Evolutionary conservation across 2,329 filamentous ascomycete genomes (phyloP), one percentile per base, ranked within the genome.

Genomic region (Conoideocrella luteorostrata): DNA sequence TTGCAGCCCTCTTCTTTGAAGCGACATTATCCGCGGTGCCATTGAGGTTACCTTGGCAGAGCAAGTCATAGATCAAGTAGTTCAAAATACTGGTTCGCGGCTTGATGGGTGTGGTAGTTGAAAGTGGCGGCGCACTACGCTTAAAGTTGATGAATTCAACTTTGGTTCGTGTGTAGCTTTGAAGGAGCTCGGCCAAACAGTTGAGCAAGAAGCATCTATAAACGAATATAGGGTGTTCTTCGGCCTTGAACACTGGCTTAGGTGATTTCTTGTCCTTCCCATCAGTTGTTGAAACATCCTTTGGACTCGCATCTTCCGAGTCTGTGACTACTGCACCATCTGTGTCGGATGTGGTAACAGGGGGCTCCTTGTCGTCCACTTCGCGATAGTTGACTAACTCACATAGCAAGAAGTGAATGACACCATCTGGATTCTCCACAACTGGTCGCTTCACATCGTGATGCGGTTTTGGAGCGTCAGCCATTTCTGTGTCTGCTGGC

Each of bases 121-220:
- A 84, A 35, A 88, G 77, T 37, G 91, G 88, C 43, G 89, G 86
- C 6, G 88, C 84, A 58, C 90, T 95, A 48, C 91, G 84, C 52
- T 94, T 97, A 69, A 96, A 98, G 63, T 96, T 97, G 70, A 99
- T 96, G 61, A 99, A 97, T 61, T 98, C 94, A 34, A 98, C 80
- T 72, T 99, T 99, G 7, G 89, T 88, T 43, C 89, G 82, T 54
- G 89, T 95, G 68, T 97, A 98, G 57, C 86, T 94, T 45, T 86
- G 82, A 12, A 98, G 72, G 12, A 98, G 77, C 64, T 99, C 93
- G 0, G 88, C 84, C 30, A 99, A 71, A 57, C 90, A 95, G 59
- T 93, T 89, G 24, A 99, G 76, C 41, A 99, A 70, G 69, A 97
- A 96, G 68, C 91, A 96, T 38, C 93, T 82, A 59, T 97, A 98